Evolutionary conservation across 2,329 filamentous ascomycete genomes (phyloP).

Genomic region (Aspergillus costaricaensis): DNA sequence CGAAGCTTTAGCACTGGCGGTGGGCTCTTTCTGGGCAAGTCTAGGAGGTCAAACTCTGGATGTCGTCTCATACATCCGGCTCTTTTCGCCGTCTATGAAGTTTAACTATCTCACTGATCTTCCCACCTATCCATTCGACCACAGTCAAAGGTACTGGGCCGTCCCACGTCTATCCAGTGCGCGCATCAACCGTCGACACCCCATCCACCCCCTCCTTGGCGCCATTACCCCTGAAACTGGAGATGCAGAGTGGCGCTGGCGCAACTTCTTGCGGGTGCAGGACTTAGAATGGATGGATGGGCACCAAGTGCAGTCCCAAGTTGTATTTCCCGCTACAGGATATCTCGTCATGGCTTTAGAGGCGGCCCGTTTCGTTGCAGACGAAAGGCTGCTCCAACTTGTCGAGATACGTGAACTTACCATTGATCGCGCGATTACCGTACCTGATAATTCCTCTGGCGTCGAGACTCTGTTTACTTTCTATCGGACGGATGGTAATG

Average conservation of each 20-base stretch:
- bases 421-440: constrained; percentile 2
- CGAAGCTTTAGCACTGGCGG: neutral
- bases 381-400: neutral
- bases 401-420: constrained; percentile 4
- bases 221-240: constrained; percentile 3
- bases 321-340: constrained; percentile 19
- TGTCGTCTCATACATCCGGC: neutral
- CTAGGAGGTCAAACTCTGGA: neutral
- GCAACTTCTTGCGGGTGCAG: constrained; percentile 45
- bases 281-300: constrained; percentile 50
- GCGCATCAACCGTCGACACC: neutral
- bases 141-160: constrained; percentile 10
- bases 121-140: constrained; percentile 19
- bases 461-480: constrained; percentile 7
- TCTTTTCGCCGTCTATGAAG: neutral
- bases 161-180: neutral
- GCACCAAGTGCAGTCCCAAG: constrained; percentile 37
- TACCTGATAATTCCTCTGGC: constrained; percentile 4
- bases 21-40: constrained; percentile 13
- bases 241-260: constrained; percentile 37
- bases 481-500: neutral
- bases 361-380: constrained; percentile 9
- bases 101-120: constrained; percentile 10
- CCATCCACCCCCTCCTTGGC: constrained; percentile 10
- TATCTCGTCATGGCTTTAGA: constrained; percentile 25